Evolutionary conservation across 1,139 yeast species (phyloP).

Genomic region (Protomyces macrosporus): DNA sequence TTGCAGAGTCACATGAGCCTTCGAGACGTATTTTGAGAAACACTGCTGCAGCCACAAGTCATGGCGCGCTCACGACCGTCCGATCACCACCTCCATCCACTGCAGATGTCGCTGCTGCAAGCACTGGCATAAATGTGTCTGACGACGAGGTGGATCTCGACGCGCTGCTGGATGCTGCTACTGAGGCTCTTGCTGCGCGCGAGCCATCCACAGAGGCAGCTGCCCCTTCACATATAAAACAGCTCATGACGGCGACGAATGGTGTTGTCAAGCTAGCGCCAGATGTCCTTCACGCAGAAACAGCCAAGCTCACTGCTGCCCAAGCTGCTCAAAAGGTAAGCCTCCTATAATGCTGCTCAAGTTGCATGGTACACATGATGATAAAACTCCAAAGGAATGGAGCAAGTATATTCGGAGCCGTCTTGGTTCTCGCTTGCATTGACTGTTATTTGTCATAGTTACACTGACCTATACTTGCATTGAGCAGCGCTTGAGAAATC

Average conservation of each 20-base stretch:
- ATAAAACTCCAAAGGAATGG: slow-evolving; percentile 24
- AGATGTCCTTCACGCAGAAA: slow-evolving; percentile 16
- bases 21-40: background rate
- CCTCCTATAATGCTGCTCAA: background rate
- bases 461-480: slow-evolving; percentile 32
- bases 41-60: background rate
- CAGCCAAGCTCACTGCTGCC: slow-evolving; percentile 7
- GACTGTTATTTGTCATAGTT: slow-evolving; percentile 34
- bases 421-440: slow-evolving; percentile 28
- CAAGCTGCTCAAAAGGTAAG: slow-evolving; percentile 14
- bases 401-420: slow-evolving; percentile 30
- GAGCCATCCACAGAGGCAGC: slow-evolving; percentile 22
- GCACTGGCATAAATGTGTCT: background rate
- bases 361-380: slow-evolving; percentile 29
- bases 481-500: background rate
- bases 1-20: background rate
- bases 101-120: background rate
- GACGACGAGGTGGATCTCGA: slow-evolving; percentile 29
- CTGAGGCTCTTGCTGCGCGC: background rate
- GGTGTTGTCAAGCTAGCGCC: slow-evolving; percentile 30
- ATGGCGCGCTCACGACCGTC: background rate
- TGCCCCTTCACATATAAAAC: background rate
- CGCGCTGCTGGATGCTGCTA: slow-evolving; percentile 26
- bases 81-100: background rate
- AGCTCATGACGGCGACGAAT: slow-evolving; percentile 7